A percentile compares a stretch with the other conserved stretches of the same genome.
Conservation (phyloP, 331 rosid genomes). For the Ulmus americana region DNA sequence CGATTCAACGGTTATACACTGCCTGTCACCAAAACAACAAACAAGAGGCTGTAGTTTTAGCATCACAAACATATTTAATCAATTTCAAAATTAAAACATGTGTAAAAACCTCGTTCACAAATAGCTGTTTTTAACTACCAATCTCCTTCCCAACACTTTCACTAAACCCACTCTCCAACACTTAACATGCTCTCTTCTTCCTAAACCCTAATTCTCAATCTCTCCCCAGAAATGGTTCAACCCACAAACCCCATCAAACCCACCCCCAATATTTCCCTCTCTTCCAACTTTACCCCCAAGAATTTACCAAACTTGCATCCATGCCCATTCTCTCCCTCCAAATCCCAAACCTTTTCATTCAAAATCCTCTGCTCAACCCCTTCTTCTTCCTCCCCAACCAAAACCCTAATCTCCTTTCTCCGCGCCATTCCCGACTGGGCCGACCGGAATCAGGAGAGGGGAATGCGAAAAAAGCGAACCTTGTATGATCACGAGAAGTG, state of each 20-base stretch:
- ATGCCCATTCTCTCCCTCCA: constrained; percentile 17
- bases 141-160: background rate
- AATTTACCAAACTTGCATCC: constrained; percentile 13
- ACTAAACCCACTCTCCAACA: background rate
- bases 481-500: constrained; percentile 60
- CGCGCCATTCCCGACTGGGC: constrained; percentile 74
- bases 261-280: constrained; percentile 20
- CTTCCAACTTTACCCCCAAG: constrained; percentile 43
- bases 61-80: background rate
- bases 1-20: background rate
- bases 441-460: constrained; percentile 60
- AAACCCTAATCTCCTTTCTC: constrained; percentile 35
- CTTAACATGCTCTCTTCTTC: constrained; percentile 22
- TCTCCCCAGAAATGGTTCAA: constrained; percentile 37
- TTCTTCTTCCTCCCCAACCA: constrained; percentile 13
- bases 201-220: constrained; percentile 16
- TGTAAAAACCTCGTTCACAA: constrained; percentile 57
- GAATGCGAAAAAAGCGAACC: constrained; percentile 46
- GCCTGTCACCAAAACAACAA: background rate
- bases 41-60: background rate
- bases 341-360: constrained; percentile 25
- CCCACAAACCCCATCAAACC: constrained; percentile 32
- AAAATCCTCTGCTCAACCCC: constrained; percentile 27
- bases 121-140: constrained; percentile 15
- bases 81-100: constrained; percentile 22